Evolutionary conservation across 2,329 filamentous ascomycete genomes (phyloP).

Genomic region (Fusarium longipes): DNA sequence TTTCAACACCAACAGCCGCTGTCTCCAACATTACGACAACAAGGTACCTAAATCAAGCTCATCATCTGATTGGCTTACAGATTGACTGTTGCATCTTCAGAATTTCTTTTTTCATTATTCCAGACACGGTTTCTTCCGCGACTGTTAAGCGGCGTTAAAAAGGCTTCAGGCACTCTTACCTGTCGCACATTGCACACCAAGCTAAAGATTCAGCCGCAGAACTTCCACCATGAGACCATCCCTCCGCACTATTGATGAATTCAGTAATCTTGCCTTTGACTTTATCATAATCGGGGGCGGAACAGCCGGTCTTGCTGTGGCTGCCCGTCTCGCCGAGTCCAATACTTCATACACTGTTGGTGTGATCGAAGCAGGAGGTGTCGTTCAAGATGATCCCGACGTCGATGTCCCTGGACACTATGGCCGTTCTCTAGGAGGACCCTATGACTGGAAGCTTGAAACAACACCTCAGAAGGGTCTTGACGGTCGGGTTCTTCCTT

Average conservation of each 20-base stretch:
- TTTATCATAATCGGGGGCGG: conserved; percentile 64
- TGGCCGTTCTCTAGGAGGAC: conserved; percentile 51
- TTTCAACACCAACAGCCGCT: background rate
- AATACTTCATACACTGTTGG: conserved; percentile 45
- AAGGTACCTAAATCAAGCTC: background rate
- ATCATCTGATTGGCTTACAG: background rate
- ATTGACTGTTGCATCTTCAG: background rate
- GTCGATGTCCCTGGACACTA: conserved; percentile 56
- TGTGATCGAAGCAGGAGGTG: conserved; percentile 49
- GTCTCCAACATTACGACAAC: background rate
- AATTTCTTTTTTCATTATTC: background rate
- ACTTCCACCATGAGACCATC: conserved; percentile 17
- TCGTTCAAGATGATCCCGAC: conserved; percentile 45
- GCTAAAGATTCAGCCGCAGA: background rate
- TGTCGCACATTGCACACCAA: background rate
- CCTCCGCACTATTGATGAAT: conserved; percentile 34
- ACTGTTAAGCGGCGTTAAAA: conserved; percentile 13
- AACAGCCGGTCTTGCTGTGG: conserved; percentile 64
- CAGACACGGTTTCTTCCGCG: background rate
- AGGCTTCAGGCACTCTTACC: background rate
- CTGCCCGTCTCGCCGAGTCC: conserved; percentile 59
- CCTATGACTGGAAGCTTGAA: conserved; percentile 56
- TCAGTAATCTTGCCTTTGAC: conserved; percentile 45
- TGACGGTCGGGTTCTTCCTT: conserved; percentile 54
- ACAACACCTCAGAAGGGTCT: conserved; percentile 54